Conservation (phyloP, 345 rosid species). For the Citrus reticulata region DNA sequence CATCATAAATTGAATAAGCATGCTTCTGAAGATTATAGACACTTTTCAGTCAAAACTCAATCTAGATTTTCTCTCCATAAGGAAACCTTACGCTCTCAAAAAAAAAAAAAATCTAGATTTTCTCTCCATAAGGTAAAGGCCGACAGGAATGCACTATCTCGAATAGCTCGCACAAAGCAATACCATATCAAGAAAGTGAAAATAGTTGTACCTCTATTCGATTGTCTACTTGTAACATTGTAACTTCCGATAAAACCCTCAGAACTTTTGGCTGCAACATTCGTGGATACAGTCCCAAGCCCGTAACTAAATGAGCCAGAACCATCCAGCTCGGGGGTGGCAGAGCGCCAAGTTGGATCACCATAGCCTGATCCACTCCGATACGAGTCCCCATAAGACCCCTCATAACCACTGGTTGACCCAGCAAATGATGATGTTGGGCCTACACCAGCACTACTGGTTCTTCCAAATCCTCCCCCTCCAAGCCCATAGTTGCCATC, state of each 20-base stretch:
- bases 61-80: background rate
- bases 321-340: constrained; percentile 57
- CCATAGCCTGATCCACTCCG: constrained; percentile 60
- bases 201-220: constrained; percentile 71
- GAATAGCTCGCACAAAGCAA: background rate
- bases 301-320: constrained; percentile 66
- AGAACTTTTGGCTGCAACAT: constrained; percentile 52
- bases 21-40: background rate
- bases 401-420: constrained; percentile 50
- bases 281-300: constrained; percentile 59
- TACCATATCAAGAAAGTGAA: background rate
- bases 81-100: background rate
- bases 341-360: constrained; percentile 73
- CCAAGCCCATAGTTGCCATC: constrained; percentile 40
- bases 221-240: constrained; percentile 64
- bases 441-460: constrained; percentile 38
- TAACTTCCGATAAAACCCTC: constrained; percentile 76
- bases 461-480: constrained; percentile 60
- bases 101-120: background rate
- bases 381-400: constrained; percentile 62
- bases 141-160: background rate
- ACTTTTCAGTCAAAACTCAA: background rate
- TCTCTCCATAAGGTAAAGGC: background rate
- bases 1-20: background rate
- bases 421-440: constrained; percentile 59